Base-by-base conservation (phyloP, 768 basidiomycete species). In the Calocybe cyanea region DNA sequence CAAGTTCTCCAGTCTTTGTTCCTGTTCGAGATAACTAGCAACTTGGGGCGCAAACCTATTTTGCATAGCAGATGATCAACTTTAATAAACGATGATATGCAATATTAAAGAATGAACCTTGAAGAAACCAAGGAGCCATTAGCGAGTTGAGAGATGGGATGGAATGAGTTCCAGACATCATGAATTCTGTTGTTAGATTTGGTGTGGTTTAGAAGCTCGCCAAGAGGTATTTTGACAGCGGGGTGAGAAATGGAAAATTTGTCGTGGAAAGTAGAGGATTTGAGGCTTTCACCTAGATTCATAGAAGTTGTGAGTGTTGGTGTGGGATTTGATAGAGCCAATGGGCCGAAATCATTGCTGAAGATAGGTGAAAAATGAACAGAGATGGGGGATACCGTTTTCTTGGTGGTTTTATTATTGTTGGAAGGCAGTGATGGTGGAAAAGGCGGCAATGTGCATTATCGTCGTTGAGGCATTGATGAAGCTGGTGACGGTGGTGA, bases 1-100 rank as follows among this genome's bases (percentile, higher is more conserved):
- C 67, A 92, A 69, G 76, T 92, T 92, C 77, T 92, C 90, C 60
- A 92, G 87, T 45, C 90, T 76, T 63, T 89, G 87, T 38, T 90
- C 90, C 63, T 92, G 88, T 69, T 92, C 90, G 62, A 92, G 87
- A 71, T 81, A 91, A 64, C 85, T 80, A 42, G 88, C 89, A 51
- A 92, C 90, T 73, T 91, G 90, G n/a, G 17, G 89, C 89, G 70
- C 89, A 91, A 63, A 90, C 87, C 87, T 88, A n/a, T n/a, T n/a
- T n/a, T n/a, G n/a, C n/a, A n/a, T n/a, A n/a, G n/a, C n/a, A n/a
- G n/a, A n/a, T n/a, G n/a, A n/a, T n/a, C n/a, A n/a, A n/a, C n/a
- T n/a, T n/a, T n/a, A n/a, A n/a, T n/a, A n/a, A n/a, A n/a, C n/a
- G n/a, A n/a, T n/a, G n/a, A n/a, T n/a, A n/a, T n/a, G n/a, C n/a